Evolutionary conservation across 176 grass and related monocot species (phyloP).

Genomic region (Bolboschoenus planiculmis): DNA sequence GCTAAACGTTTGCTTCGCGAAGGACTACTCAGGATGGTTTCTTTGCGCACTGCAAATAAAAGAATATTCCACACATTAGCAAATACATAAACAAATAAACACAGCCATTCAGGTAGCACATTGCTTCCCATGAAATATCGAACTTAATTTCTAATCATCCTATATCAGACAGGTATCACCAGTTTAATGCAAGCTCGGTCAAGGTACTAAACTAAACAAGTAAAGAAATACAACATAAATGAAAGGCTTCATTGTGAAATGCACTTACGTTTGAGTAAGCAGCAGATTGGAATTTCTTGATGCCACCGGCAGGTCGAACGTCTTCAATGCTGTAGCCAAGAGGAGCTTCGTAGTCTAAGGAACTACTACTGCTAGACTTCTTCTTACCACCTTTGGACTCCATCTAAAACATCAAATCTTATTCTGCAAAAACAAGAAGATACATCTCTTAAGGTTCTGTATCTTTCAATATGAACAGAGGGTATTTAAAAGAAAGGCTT

Average conservation of each 20-base stretch:
- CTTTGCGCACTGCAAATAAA: constrained; percentile 31
- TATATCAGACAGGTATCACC: neutral
- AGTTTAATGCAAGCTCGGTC: neutral
- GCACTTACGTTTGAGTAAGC: constrained; percentile 38
- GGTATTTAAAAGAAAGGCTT: too few species aligned
- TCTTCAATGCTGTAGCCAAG: constrained; percentile 46
- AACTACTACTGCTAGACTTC: constrained; percentile 36
- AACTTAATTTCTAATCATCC: neutral
- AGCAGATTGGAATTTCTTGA: constrained; percentile 47
- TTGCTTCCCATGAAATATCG: neutral
- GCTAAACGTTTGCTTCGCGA: neutral
- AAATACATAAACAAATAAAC: neutral
- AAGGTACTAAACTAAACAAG: constrained; percentile 1
- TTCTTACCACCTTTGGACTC: constrained; percentile 40
- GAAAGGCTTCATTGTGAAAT: neutral
- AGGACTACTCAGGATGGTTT: constrained; percentile 33
- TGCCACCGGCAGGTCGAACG: constrained; percentile 38
- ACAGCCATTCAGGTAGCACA: neutral
- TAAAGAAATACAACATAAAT: neutral
- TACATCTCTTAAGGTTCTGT: neutral
- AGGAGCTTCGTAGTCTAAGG: constrained; percentile 36
- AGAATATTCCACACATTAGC: neutral
- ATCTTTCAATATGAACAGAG: neutral
- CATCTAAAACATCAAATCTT: constrained; percentile 35
- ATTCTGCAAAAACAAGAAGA: constrained; percentile 15